Evolutionary conservation across 352 stramenopile genomes (phyloP).

Genomic region (Phytophthora idaei): DNA sequence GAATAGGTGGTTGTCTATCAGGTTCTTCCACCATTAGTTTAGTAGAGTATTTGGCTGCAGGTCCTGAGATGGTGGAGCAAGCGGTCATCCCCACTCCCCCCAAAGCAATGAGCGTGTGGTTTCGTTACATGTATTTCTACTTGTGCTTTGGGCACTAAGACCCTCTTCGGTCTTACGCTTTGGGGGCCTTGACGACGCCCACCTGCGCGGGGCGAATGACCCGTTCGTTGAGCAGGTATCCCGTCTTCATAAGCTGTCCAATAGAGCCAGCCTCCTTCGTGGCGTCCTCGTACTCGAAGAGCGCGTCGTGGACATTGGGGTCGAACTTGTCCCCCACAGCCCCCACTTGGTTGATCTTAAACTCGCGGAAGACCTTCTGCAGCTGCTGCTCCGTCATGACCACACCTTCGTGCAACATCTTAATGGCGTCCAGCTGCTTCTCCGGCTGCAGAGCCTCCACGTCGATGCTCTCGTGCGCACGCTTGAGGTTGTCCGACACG

Average conservation of each 20-base stretch:
- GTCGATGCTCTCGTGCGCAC: constrained; percentile 91
- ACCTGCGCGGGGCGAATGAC: constrained; percentile 97
- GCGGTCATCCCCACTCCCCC: not conserved
- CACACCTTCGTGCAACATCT: constrained; percentile 84
- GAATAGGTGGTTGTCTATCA: no score
- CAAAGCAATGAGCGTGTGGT: constrained; percentile 1
- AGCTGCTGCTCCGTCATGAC: constrained; percentile 96
- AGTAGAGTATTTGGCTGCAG: no score
- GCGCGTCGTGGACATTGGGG: constrained; percentile 97
- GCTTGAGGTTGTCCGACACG: constrained; percentile 97
- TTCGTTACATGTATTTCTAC: constrained; percentile 6
- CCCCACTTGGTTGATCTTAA: constrained; percentile 93
- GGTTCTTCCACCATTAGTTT: no score
- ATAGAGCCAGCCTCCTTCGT: constrained; percentile 90
- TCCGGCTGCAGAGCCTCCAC: constrained; percentile 74
- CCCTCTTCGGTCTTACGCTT: not conserved
- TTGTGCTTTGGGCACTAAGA: not conserved
- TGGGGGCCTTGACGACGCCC: constrained; percentile 80
- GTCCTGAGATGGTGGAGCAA: no score
- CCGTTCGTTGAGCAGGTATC: constrained; percentile 96
- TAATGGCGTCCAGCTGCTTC: constrained; percentile 70
- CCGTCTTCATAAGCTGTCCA: constrained; percentile 97
- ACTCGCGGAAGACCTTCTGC: constrained; percentile 95
- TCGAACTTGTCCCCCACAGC: constrained; percentile 97
- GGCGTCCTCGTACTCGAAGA: constrained; percentile 97